phyloP scores from a whole-genome alignment of 352 stramenopile genomes.

The Elongisporangium undulatum region DNA sequence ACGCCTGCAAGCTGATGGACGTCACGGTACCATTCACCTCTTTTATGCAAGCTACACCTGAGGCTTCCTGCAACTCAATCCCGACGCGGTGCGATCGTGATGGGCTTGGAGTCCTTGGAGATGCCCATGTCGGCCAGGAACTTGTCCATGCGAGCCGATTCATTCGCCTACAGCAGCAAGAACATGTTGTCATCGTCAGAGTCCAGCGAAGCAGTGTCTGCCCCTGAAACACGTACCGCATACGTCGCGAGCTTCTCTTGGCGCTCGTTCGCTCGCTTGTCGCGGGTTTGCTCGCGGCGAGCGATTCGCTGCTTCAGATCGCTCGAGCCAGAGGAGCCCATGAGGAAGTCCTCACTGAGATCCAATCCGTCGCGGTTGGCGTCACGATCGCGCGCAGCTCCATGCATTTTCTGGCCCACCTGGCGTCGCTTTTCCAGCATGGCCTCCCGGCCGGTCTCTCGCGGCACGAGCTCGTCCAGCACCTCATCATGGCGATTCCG shows the following conservation, averaged over 20 bases:
- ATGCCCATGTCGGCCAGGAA: conserved; percentile 72
- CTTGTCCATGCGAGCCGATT: conserved; percentile 71
- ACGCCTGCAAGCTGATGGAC: background rate
- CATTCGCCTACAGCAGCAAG: conserved; percentile 39
- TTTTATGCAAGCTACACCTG: background rate
- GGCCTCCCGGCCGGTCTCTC: conserved; percentile 59
- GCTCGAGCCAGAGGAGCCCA: conserved; percentile 23
- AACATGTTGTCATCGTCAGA: background rate
- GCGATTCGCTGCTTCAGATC: conserved; percentile 41
- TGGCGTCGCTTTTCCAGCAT: conserved; percentile 55
- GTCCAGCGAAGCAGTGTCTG: background rate
- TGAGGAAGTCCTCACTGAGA: conserved; percentile 64
- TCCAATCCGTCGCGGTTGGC: conserved; percentile 58
- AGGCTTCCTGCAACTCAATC: background rate
- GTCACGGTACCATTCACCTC: too few relatives aligned
- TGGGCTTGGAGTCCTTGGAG: conserved; percentile 19
- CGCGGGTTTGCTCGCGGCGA: conserved; percentile 28
- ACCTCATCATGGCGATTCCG: conserved; percentile 34
- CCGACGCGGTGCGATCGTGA: conserved; percentile 51
- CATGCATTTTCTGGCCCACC: conserved; percentile 39
- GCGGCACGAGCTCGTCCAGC: conserved; percentile 57
- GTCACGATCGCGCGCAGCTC: conserved; percentile 55
- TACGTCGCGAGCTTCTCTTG: conserved; percentile 31
- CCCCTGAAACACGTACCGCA: conserved; percentile 19
- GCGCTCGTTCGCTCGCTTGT: conserved; percentile 31